phyloP scores from a whole-genome alignment of 2,329 filamentous ascomycete species.

The Cercospora zeae-maydis region DNA sequence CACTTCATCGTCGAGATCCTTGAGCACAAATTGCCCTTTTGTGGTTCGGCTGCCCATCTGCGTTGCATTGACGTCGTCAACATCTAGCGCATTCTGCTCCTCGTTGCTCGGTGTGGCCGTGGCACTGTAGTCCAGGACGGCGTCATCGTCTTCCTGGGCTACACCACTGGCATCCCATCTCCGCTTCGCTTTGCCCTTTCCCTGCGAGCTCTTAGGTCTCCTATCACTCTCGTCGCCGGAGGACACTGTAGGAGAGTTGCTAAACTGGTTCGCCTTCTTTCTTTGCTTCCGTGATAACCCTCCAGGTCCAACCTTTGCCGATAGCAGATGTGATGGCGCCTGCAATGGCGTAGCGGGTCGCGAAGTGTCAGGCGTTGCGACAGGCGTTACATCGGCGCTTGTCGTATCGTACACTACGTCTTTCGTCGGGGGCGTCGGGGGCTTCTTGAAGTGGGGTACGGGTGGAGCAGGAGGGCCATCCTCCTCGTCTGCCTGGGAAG shows the following conservation, averaged over 20 bases:
- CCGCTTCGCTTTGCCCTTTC: conserved; percentile 73
- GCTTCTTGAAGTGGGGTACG: conserved; percentile 47
- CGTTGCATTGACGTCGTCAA: conserved; percentile 72
- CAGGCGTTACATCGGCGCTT: conserved; percentile 67
- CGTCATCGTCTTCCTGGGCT: conserved; percentile 72
- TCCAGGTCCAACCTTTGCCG: conserved; percentile 69
- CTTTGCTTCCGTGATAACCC: conserved; percentile 79
- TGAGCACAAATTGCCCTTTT: conserved; percentile 90
- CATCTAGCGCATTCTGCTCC: conserved; percentile 48
- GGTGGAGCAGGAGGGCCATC: conserved; percentile 54
- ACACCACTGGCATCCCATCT: conserved; percentile 89
- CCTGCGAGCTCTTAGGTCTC: conserved; percentile 51
- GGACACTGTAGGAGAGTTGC: conserved; percentile 60
- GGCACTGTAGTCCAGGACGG: conserved; percentile 86
- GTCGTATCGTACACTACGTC: conserved; percentile 36
- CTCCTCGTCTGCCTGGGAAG: conserved; percentile 47
- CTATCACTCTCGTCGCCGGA: conserved; percentile 75
- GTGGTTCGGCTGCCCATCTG: conserved; percentile 81
- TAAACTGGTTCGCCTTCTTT: conserved; percentile 55
- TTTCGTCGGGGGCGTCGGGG: conserved; percentile 30
- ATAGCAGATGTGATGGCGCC: conserved; percentile 59
- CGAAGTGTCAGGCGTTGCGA: conserved; percentile 69
- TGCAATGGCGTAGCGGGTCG: conserved; percentile 69
- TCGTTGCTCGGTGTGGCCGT: conserved; percentile 52
- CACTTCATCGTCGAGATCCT: conserved; percentile 89